Base-by-base conservation (phyloP, 148 eudicot genomes). In the Salicornia ramosissima region DNA sequence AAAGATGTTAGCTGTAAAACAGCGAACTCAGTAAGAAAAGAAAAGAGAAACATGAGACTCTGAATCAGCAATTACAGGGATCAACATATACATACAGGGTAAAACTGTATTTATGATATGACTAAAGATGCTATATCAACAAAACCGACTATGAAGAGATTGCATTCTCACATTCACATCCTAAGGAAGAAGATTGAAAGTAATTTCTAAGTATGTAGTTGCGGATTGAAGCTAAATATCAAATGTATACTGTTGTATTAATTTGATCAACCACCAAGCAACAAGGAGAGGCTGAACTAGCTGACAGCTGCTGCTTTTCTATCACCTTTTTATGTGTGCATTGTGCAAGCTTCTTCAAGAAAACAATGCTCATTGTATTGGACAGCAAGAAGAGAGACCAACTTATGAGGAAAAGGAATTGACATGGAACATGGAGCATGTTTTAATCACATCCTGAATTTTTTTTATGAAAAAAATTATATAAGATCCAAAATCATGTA, bases 401-500 rank as follows among this genome's bases (percentile, higher is more conserved):
- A 46, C n/a, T 25, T 31, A 60, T 4, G 33, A 28, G 10, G 69
- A 58, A 46, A 30, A 8, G n/a, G 21, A 58, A 2, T 2, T 10
- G 45, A 18, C 11, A 58, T 42, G 18, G 11, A 34, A 64, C 18
- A 21, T 14, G 34, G 74, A 47, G 2, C 26, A n/a, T n/a, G n/a
- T 60, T 42, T 45, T 33, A 34, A 39, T 74, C 65, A 77, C 59
- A 77, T 54, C 75, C 80, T 71, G 80, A 72, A 71, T n/a, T n/a
- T n/a, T n/a, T n/a, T n/a, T n/a, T n/a, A 65, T 57, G 75, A 67
- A 77, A 65, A 55, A 26, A 15, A 7, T 31, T 22, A 71, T 34
- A 42, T 16, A 29, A 34, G 39, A 49, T 12, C 40, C 28, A 63
- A 42, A 2, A 53, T 26, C 30, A 43, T 29, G 19, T 26, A 28